phyloP scores from a whole-genome alignment of 768 basidiomycete species.

The Russula sp. region DNA sequence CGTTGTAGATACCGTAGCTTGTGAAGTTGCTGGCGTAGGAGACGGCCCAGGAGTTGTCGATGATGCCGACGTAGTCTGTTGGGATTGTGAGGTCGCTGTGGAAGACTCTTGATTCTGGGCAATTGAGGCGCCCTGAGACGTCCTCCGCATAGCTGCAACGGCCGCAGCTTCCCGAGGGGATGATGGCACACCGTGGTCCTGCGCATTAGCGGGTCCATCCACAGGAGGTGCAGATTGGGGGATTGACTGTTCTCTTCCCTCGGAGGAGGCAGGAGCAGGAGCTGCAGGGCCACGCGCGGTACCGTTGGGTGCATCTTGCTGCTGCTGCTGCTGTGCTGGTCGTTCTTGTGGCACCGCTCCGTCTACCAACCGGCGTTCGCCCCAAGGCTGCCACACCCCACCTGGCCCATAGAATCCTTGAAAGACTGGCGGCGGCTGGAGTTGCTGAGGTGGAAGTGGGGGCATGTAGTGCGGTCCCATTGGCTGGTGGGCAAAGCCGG shows the following conservation, averaged over 20 bases:
- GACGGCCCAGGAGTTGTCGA: constrained; percentile 20
- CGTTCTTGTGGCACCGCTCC: constrained; percentile 18
- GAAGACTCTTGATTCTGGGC: constrained; percentile 3
- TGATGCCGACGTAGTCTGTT: constrained; percentile 9
- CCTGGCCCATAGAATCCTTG: constrained; percentile 28
- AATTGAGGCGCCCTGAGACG: constrained; percentile 30
- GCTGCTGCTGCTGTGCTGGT: constrained; percentile 10
- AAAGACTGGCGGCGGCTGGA: constrained; percentile 27
- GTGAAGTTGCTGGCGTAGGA: neutral
- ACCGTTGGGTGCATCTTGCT: constrained; percentile 6
- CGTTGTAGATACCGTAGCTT: constrained; percentile 9
- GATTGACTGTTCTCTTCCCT: constrained; percentile 11
- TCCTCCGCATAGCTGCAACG: constrained; percentile 61
- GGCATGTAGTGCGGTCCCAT: constrained; percentile 38
- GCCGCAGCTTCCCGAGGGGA: constrained; percentile 58
- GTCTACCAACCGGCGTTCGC: constrained; percentile 19
- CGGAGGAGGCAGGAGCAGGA: neutral
- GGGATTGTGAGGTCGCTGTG: neutral
- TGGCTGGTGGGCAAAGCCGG: constrained; percentile 59
- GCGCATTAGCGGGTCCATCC: constrained; percentile 8
- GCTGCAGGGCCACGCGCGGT: constrained; percentile 7
- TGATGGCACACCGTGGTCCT: constrained; percentile 28
- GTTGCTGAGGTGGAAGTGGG: constrained; percentile 25
- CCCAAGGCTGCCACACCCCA: constrained; percentile 28
- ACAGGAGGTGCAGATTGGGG: neutral